Evolutionary conservation across 2,329 filamentous ascomycete species (phyloP), one percentile per base, ranked within the genome.

Genomic region (Aureobasidium sp.): DNA sequence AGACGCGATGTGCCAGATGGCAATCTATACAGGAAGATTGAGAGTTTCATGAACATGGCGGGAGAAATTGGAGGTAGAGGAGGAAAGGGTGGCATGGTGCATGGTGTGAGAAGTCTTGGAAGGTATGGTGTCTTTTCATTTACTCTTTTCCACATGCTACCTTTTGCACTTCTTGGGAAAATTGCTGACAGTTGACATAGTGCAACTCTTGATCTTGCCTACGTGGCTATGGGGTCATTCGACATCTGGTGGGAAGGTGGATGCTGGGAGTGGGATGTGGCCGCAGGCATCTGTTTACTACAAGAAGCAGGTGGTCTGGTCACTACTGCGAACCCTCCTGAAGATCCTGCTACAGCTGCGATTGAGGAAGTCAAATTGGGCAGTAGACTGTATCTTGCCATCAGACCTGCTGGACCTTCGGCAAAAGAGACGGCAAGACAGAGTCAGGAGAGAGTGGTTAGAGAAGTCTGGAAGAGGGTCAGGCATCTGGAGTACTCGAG

Each of bases 181-280:
- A 32, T 46, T 12, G 34, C 59, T 61, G n/a, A 61, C 48, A 5
- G 20, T 8, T 6, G 57, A n/a, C 48, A 37, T 32, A 87, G 87
- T 69, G 88, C 88, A 9, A 89, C 88, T 1, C 71, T 92, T 60
- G 88, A 91, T 72, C 74, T 92, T 53, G 88, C 87, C 0, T 92
- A 91, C 71, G 84, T 84, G 10, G 88, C 89, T 13, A 88, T 88
- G 81, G 88, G 88, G 0, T 79, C 84, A 0, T 86, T 91, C 66
- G 88, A 92, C 73, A 89, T 91, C 12, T 91, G 88, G 88, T 92
- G 88, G 88, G 88, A 92, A 71, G 88, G 87, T 3, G 72, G 66
- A 0, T 90, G 87, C 69, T 90, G 88, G 88, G 89, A 91, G 73
- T 92, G 88, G 85, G 89, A 92, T 67, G 88, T 91, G 3, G 87